Evolutionary conservation across 2,329 filamentous ascomycete genomes (phyloP).

Genomic region (Scopulariopsis brevicaulis): DNA sequence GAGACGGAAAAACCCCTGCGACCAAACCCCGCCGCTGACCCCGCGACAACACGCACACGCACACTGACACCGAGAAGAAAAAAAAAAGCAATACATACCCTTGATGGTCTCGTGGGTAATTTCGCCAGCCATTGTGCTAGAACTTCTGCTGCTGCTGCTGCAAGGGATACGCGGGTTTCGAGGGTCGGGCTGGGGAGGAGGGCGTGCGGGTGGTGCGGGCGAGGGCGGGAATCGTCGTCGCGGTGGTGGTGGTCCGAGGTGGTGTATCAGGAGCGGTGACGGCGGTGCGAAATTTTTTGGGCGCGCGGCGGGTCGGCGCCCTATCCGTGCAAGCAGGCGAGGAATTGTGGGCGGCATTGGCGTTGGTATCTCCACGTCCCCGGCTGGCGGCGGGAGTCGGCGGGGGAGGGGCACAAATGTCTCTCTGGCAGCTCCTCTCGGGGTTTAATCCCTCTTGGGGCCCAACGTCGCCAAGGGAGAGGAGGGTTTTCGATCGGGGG

Average conservation of each 20-base stretch:
- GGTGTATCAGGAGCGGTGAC: background rate
- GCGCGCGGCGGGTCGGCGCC: background rate
- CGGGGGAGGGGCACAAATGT: no score
- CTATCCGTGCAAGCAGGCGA: background rate
- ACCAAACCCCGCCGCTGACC: no score
- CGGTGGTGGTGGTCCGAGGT: background rate
- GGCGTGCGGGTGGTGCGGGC: background rate
- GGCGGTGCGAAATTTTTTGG: background rate
- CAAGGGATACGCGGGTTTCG: background rate
- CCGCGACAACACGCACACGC: no score
- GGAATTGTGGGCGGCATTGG: slow-evolving; percentile 1
- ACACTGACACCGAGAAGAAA: background rate
- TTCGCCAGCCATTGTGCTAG: slow-evolving; percentile 17
- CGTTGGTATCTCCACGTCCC: background rate
- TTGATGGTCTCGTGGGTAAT: slow-evolving; percentile 47
- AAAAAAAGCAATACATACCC: slow-evolving; percentile 28
- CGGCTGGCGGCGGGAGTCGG: background rate
- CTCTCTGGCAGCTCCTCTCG: no score
- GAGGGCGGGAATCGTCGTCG: background rate
- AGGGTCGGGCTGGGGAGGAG: background rate
- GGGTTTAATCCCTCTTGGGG: no score
- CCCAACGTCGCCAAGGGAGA: no score
- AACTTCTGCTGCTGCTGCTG: background rate
- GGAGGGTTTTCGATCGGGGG: no score
- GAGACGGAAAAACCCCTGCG: no score